A percentile compares a stretch with the other conserved stretches of the same genome.
Evolutionary conservation across 352 stramenopile genomes (phyloP).

Genomic region (Plasmopara viticola): DNA sequence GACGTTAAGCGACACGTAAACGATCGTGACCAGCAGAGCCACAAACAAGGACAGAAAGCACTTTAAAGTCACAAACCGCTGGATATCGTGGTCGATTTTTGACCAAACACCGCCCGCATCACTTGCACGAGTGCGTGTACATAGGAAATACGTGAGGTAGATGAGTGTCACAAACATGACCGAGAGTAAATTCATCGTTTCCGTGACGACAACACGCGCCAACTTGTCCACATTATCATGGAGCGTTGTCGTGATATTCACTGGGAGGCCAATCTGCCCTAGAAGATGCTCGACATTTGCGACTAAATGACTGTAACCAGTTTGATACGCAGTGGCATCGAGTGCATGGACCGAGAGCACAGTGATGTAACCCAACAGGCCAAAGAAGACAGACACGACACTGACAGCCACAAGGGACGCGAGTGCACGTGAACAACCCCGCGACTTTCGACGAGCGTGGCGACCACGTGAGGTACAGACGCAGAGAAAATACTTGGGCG

Average conservation of each 20-base stretch:
- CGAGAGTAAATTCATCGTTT: conserved; percentile 87
- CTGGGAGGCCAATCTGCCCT: conserved; percentile 65
- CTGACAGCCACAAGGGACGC: conserved; percentile 76
- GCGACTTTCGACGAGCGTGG: conserved; percentile 64
- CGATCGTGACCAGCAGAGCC: conserved; percentile 80
- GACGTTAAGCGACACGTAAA: conserved; percentile 87
- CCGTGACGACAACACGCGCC: conserved; percentile 72
- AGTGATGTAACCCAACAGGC: conserved; percentile 81
- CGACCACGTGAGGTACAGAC: conserved; percentile 75
- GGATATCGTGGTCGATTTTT: conserved; percentile 86
- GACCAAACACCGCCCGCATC: conserved; percentile 83
- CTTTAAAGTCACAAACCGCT: conserved; percentile 86
- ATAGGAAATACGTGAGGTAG: conserved; percentile 86
- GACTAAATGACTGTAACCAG: conserved; percentile 72
- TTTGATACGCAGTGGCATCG: conserved; percentile 76
- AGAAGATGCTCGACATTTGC: conserved; percentile 57
- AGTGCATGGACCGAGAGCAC: conserved; percentile 81
- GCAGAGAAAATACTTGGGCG: conserved; percentile 81
- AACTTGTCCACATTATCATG: conserved; percentile 88
- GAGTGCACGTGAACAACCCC: conserved; percentile 77
- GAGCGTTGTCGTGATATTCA: conserved; percentile 86
- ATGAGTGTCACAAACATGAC: conserved; percentile 88
- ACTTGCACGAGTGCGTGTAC: conserved; percentile 73
- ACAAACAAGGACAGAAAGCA: conserved; percentile 86
- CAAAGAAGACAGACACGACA: conserved; percentile 84